Base-by-base conservation (phyloP, 805 yeast genomes). In the Starmerella potacharoeniae region DNA sequence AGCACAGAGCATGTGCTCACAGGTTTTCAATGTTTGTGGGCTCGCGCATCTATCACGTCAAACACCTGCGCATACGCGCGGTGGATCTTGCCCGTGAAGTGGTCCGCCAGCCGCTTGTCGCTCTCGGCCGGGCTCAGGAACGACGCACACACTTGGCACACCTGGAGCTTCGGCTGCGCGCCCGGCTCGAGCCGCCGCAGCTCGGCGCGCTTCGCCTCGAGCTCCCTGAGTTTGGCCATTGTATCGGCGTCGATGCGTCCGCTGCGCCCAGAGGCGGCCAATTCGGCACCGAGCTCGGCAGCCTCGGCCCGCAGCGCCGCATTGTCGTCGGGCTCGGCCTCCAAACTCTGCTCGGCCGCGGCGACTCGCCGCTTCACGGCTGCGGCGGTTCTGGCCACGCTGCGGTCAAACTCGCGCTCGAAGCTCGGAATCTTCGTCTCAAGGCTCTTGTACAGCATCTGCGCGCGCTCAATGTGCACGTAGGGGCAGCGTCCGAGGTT, bases 381-480 rank as follows among this genome's bases (percentile, higher is more conserved):
- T 2, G 49, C 28, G 4, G 49, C 49, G 9, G 49, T 30, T 11
- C 16, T 33, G 30, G 16, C n/a, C 3, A 46, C 5, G 16, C 40
- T 14, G 14, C 49, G 49, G 37, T 46, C 49, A 13, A 46, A 46
- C 39, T 46, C 49, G 40, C 40, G 49, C 40, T 46, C 49, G 16
- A 46, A 46, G 31, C 33, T 28, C n/a, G 49, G 49, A 8, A 46
- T 46, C n/a, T 46, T 46, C 8, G 49, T 14, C 16, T 17, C 33
- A 5, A 14, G 40, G 40, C 49, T 34, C 30, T 22, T 16, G 39
- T 46, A 46, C 28, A 34, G 29, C 49, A 46, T 46, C 8, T 22
- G 49, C 7, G 49, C 49, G 13, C 49, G 49, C 39, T 46, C 49
- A 28, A 46, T 46, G 30, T 46, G 49, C 7, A 34, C n/a, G 40